Evolutionary conservation across 2,329 filamentous ascomycete species (phyloP), one percentile per base, ranked within the genome.

Genomic region (Bimuria novae-zelandiae): DNA sequence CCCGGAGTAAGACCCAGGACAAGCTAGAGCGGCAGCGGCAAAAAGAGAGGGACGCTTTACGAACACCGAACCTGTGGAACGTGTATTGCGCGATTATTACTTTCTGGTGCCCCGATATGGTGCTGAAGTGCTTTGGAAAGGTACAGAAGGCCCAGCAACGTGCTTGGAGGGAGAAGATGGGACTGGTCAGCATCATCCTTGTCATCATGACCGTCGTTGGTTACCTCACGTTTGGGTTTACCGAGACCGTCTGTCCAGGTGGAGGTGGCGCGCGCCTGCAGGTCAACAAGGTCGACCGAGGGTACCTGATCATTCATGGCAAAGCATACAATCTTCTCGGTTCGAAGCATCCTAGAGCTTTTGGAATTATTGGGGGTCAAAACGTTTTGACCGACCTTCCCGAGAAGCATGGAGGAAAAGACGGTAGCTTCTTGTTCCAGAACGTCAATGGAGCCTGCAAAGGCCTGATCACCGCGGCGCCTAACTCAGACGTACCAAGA

Each of bases 391-490:
- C 86, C 68, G 92, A 97, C 70, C 77, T 96, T n/a, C 82, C 87
- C 1, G 84, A 88, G 62, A 90, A 90, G 68, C 85, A 93, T 64
- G 88, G 87, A 50, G 94, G 92, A n/a, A 84, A 89, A 74, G 95
- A 99, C 70, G 93, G 90, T 52, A 97, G 92, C 69, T 99, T 99
- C 72, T 77, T 99, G 68, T 99, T 99, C 77, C 94, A 99, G 72
- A 96, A 97, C 62, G 94, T 99, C 73, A 99, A 99, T 65, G 95
- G 94, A 42, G 89, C 89, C 57, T 99, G 94, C 82, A 99, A 97
- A 77, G 89, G 83, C 8, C 76, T 97, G 51, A 96, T 99, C 70
- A 96, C 85, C 0, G 75, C 81, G 7, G 84, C 88, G 1, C 70
- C 82, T 1, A 80, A 80, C 50, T 95, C 92, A 0, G 88, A 91